phyloP scores from a whole-genome alignment of 2,329 filamentous ascomycete genomes.

The Cladosporium austrohemisphaericum region DNA sequence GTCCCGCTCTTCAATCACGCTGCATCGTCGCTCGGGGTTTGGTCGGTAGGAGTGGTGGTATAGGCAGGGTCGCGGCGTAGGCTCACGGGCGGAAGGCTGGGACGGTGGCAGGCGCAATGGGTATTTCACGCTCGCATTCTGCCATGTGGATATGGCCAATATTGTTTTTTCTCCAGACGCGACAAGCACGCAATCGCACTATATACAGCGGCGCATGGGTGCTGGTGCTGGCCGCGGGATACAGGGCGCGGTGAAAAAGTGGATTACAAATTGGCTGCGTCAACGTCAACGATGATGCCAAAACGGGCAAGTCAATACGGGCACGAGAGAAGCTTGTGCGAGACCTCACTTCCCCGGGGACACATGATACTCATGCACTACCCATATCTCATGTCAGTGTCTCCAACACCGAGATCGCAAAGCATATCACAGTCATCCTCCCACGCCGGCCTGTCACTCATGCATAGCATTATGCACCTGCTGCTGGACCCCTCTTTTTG shows the following conservation, averaged over 20 bases:
- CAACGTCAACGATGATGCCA: slow-evolving; percentile 18
- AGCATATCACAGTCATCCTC: too few species aligned
- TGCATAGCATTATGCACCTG: not conserved
- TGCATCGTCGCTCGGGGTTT: slow-evolving; percentile 3
- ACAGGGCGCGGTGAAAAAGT: slow-evolving; percentile 14
- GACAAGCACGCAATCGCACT: slow-evolving; percentile 15
- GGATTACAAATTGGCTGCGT: too few species aligned
- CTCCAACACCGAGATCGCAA: too few species aligned
- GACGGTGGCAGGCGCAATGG: not conserved
- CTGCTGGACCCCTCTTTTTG: slow-evolving; percentile 2
- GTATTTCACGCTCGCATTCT: slow-evolving; percentile 10
- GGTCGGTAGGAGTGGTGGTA: not conserved
- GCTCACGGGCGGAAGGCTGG: slow-evolving; percentile 7
- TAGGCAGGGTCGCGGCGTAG: not conserved
- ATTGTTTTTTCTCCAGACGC: not conserved
- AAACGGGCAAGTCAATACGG: slow-evolving; percentile 3
- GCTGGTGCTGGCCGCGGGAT: slow-evolving; percentile 2
- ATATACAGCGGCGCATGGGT: too few species aligned
- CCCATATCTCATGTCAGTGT: too few species aligned
- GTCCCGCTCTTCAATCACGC: slow-evolving; percentile 1
- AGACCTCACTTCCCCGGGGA: slow-evolving; percentile 10
- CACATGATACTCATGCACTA: too few species aligned
- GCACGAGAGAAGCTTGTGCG: not conserved
- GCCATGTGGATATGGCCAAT: slow-evolving; percentile 3
- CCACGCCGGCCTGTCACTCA: not conserved